A percentile compares a stretch with the other conserved stretches of the same genome.
These are phyloP conservation scores for Aethionema arabicum DNA, from an alignment of 345 rosid genomes.

Conservation along the genomic window DNA sequence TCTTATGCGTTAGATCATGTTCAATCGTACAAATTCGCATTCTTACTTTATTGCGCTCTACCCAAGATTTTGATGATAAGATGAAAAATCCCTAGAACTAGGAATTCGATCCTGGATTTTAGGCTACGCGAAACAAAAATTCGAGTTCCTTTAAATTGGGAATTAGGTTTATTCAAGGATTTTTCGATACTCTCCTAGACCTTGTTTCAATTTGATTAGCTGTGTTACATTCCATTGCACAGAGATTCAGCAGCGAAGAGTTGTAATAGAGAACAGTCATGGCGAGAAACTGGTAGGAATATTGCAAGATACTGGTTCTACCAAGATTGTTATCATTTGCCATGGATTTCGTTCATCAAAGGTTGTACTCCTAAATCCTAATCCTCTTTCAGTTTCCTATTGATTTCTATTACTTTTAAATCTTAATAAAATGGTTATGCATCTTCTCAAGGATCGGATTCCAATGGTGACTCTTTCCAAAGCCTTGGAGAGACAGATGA, in stretches of 20 bases:
- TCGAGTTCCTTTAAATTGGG: too few relatives aligned
- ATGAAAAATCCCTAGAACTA: neutral
- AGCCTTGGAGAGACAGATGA: slow-evolving; percentile 54
- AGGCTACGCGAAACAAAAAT: too few relatives aligned
- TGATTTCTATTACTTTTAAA: neutral
- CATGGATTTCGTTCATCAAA: slow-evolving; percentile 82
- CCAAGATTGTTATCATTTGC: slow-evolving; percentile 70
- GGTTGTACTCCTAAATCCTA: slow-evolving; percentile 39
- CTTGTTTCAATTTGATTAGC: neutral
- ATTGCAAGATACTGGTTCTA: slow-evolving; percentile 75
- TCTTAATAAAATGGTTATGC: neutral
- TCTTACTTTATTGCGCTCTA: neutral
- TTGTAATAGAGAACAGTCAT: slow-evolving; percentile 53
- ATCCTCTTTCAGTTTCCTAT: neutral
- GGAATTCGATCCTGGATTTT: neutral
- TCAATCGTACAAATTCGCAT: neutral
- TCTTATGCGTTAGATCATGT: slow-evolving; percentile 5
- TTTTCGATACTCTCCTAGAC: neutral
- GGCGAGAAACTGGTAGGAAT: slow-evolving; percentile 81
- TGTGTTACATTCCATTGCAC: slow-evolving; percentile 5
- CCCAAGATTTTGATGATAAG: neutral
- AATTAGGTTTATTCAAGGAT: too few relatives aligned
- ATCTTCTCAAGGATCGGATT: slow-evolving; percentile 49
- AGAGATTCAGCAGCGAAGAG: slow-evolving; percentile 35
- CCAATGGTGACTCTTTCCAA: slow-evolving; percentile 71